A percentile compares a stretch with the other conserved stretches of the same genome.
Conservation (phyloP, 176 grass and related monocot species). For the Aechmea fasciata region DNA sequence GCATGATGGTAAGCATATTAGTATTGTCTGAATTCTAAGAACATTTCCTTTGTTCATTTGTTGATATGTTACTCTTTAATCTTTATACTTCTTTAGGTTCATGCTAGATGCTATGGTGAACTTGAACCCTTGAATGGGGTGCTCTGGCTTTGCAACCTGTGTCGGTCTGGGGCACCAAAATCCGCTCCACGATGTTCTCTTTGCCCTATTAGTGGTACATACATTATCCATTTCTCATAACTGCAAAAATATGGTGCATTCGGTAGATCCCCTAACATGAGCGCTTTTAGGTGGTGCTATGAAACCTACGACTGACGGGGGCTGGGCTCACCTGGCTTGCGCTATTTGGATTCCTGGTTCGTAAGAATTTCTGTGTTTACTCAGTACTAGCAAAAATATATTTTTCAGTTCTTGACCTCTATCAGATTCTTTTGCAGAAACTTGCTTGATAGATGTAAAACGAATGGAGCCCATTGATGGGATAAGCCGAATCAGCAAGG, state of each 20-base stretch:
- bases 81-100: conserved; percentile 46
- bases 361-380: neutral
- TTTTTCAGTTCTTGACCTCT: conserved; percentile 26
- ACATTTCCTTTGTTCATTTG: conserved; percentile 19
- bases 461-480: conserved; percentile 99
- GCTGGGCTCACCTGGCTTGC: conserved; percentile 94
- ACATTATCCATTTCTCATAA: neutral
- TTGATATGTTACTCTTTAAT: neutral
- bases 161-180: conserved; percentile 76
- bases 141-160: conserved; percentile 98
- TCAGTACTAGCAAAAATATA: neutral
- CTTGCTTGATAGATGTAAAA: conserved; percentile 91
- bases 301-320: conserved; percentile 96
- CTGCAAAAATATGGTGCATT: neutral
- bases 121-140: conserved; percentile 69
- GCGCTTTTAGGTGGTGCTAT: conserved; percentile 74
- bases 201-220: conserved; percentile 83
- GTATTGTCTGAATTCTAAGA: conserved; percentile 16
- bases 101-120: conserved; percentile 98
- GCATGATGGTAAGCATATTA: conserved; percentile 75
- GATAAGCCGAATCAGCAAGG: conserved; percentile 92
- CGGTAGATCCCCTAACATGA: neutral
- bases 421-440: conserved; percentile 47
- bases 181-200: conserved; percentile 81
- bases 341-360: conserved; percentile 99